These are phyloP conservation scores for Avena sativa DNA, from an alignment of 176 grass and related monocot species.

Conservation along the genomic window DNA sequence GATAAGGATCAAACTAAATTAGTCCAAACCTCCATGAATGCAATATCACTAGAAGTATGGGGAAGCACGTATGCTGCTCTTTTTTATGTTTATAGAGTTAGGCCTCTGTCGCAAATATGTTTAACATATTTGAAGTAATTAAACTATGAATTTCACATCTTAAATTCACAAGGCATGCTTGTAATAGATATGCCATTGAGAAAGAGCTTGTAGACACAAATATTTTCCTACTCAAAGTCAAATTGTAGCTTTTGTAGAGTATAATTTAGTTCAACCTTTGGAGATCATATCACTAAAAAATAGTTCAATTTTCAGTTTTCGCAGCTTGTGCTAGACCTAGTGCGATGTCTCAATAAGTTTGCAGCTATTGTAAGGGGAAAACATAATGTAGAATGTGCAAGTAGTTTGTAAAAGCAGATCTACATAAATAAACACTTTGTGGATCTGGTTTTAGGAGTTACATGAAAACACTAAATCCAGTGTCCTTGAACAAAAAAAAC, in stretches of 20 bases:
- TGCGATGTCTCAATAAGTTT: neutral
- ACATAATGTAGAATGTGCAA: neutral
- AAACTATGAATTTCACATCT: constrained; percentile 6
- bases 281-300: constrained; percentile 22
- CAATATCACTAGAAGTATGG: constrained; percentile 35
- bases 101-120: neutral
- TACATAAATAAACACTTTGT: neutral
- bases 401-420: neutral
- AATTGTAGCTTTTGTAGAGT: neutral
- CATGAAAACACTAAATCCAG: neutral
- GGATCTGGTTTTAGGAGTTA: neutral
- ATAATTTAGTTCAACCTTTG: neutral
- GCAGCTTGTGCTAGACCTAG: constrained; percentile 23
- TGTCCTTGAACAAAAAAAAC: neutral
- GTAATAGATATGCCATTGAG: neutral
- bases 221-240: neutral
- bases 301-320: neutral
- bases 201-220: neutral
- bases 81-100: constrained; percentile 21
- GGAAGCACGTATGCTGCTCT: neutral
- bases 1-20: constrained; percentile 46
- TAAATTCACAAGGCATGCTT: constrained; percentile 19
- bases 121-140: neutral
- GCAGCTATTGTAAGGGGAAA: neutral
- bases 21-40: constrained; percentile 35